A percentile compares a stretch with the other conserved stretches of the same genome.
phyloP scores from a whole-genome alignment of 2,329 filamentous ascomycete species.

The Elsinoe necatrix region DNA sequence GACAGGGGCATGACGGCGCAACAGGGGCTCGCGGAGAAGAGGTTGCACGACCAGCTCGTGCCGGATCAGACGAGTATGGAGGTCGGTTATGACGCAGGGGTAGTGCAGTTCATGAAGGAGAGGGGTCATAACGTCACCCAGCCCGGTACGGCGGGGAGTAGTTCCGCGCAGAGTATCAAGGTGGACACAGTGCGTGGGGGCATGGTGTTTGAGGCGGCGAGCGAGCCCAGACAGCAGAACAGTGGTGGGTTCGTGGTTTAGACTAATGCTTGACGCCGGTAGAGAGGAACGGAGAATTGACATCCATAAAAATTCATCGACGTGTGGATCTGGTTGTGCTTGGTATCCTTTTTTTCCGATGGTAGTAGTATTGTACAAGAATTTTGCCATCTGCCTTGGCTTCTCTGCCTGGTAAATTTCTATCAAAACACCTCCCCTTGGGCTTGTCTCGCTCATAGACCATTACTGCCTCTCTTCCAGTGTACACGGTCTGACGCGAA shows the following conservation, averaged over 20 bases:
- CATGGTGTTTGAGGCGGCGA: conserved; percentile 59
- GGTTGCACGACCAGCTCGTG: conserved; percentile 75
- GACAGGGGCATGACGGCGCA: conserved; percentile 54
- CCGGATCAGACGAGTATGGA: conserved; percentile 64
- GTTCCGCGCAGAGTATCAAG: conserved; percentile 63
- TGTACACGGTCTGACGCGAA: too few species aligned
- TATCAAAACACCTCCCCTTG: neutral
- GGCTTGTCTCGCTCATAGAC: neutral
- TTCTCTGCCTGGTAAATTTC: neutral
- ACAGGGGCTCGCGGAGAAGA: conserved; percentile 56
- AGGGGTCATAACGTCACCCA: conserved; percentile 61
- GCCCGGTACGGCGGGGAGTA: conserved; percentile 56
- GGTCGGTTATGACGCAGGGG: conserved; percentile 56
- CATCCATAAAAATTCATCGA: neutral
- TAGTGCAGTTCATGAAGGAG: conserved; percentile 53
- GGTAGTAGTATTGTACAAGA: conserved; percentile 7
- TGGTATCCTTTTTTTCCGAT: neutral
- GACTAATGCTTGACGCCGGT: too few species aligned
- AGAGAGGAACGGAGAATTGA: neutral
- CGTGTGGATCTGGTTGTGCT: neutral
- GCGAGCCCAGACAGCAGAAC: conserved; percentile 65
- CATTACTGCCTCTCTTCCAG: neutral
- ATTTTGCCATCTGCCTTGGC: neutral
- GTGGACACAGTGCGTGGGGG: conserved; percentile 43
- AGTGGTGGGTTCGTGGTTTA: conserved; percentile 56